These are phyloP conservation scores for Orbilia ellipsospora DNA, from an alignment of 2,329 filamentous ascomycete genomes.

Conservation along the genomic window DNA sequence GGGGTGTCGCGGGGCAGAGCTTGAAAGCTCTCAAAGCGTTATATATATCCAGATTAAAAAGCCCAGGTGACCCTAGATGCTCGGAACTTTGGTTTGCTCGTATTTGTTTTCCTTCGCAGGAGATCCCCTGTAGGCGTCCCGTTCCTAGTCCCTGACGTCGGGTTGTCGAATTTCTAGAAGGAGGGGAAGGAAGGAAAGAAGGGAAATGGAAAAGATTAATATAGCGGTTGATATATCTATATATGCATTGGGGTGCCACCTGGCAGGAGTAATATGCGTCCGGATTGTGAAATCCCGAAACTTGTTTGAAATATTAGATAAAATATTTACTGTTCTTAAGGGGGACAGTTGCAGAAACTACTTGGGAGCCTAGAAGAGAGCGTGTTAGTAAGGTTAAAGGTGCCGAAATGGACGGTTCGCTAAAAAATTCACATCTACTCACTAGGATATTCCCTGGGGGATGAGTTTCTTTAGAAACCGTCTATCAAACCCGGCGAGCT, in stretches of 20 bases:
- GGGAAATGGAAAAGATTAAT: conserved; percentile 16
- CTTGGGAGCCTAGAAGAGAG: conserved; percentile 21
- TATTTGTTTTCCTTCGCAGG: conserved; percentile 34
- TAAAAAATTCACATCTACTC: conserved; percentile 28
- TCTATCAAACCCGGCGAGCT: conserved; percentile 21
- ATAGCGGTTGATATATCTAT: conserved; percentile 23
- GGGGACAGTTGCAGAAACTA: conserved; percentile 2
- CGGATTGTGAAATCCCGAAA: conserved; percentile 46
- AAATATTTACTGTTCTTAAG: conserved; percentile 28
- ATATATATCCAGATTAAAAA: conserved; percentile 55
- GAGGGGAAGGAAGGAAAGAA: conserved; percentile 5
- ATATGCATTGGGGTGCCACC: conserved; percentile 37
- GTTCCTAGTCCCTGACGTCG: conserved; percentile 47
- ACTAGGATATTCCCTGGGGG: conserved; percentile 44
- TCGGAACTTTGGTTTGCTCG: conserved; percentile 50
- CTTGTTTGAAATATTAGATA: conserved; percentile 41
- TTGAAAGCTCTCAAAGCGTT: conserved; percentile 42
- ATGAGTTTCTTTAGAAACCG: conserved; percentile 15
- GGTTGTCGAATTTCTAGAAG: conserved; percentile 41
- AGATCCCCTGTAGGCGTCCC: conserved; percentile 23
- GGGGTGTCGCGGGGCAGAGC: conserved; percentile 39
- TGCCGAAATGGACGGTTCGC: conserved; percentile 42
- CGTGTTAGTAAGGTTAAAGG: conserved; percentile 22
- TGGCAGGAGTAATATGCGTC: conserved; percentile 37
- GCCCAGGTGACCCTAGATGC: conserved; percentile 48